phyloP scores from a whole-genome alignment of 2,329 filamentous ascomycete genomes.

The Colletotrichum sp. region DNA sequence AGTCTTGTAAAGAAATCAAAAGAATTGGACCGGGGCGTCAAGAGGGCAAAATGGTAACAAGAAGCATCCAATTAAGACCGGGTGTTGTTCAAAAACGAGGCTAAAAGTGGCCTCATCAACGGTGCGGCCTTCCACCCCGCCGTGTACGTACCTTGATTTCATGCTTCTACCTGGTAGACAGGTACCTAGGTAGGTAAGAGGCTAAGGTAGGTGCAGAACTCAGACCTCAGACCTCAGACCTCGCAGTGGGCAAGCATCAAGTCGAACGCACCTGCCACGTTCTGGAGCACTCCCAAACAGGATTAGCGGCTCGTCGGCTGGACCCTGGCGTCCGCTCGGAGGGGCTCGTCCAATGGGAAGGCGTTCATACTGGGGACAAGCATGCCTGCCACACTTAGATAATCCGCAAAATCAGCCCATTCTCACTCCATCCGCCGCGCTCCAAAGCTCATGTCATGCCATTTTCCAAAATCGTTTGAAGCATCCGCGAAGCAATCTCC shows the following conservation, averaged over 20 bases:
- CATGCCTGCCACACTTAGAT: conserved; percentile 10
- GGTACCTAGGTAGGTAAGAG: neutral
- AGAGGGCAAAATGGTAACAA: neutral
- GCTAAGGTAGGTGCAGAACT: neutral
- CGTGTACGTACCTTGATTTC: neutral
- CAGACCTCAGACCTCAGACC: neutral
- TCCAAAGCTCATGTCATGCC: conserved; percentile 21
- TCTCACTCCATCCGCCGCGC: conserved; percentile 21
- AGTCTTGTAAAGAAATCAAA: neutral
- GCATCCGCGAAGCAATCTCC: conserved; percentile 15
- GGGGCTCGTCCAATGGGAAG: conserved; percentile 5
- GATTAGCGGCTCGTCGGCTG: conserved; percentile 1
- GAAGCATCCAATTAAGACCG: neutral
- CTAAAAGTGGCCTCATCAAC: conserved; percentile 16
- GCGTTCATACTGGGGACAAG: conserved; percentile 1
- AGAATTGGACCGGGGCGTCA: neutral
- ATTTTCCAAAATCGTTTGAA: conserved; percentile 21
- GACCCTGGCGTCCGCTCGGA: conserved; percentile 9
- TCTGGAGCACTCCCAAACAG: conserved; percentile 2
- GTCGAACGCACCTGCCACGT: conserved; percentile 19
- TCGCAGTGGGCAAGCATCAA: neutral
- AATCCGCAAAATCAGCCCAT: conserved; percentile 21
- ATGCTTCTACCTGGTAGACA: neutral
- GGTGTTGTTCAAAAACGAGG: neutral
- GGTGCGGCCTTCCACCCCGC: neutral